Percentiles rank a stretch among this genome's conserved stretches.
Evolutionary conservation across 2,329 filamentous ascomycete genomes (phyloP).

Genomic region (Arachnomyces sp.): DNA sequence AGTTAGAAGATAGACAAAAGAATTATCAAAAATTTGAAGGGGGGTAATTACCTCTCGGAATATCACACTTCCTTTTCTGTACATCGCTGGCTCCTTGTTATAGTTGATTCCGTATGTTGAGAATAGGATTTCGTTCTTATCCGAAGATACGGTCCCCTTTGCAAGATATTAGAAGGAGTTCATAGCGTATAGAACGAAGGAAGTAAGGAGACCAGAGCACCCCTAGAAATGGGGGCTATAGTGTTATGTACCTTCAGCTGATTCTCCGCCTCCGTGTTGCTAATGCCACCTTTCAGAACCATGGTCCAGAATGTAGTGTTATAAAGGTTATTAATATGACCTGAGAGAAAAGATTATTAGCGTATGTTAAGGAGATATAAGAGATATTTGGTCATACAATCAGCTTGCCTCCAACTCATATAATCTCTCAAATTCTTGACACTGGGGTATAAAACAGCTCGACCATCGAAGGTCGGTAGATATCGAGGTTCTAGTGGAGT

Average conservation of each 20-base stretch:
- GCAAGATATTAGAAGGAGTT: background rate
- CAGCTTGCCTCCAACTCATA: slow-evolving; percentile 92
- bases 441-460: slow-evolving; percentile 82
- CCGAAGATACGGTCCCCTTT: slow-evolving; percentile 70
- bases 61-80: slow-evolving; percentile 84
- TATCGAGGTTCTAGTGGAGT: slow-evolving; percentile 57
- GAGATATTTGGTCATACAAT: slow-evolving; percentile 56
- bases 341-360: slow-evolving; percentile 34
- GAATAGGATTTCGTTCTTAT: slow-evolving; percentile 96
- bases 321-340: slow-evolving; percentile 97
- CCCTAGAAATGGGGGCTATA: background rate
- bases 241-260: slow-evolving; percentile 56
- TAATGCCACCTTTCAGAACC: slow-evolving; percentile 68
- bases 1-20: background rate
- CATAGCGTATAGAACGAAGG: background rate
- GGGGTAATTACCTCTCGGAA: slow-evolving; percentile 61
- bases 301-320: slow-evolving; percentile 95
- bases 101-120: slow-evolving; percentile 88
- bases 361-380: background rate
- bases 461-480: slow-evolving; percentile 83
- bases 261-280: slow-evolving; percentile 69
- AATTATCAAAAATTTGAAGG: background rate
- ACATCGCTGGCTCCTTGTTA: slow-evolving; percentile 90
- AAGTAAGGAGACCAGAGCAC: background rate
- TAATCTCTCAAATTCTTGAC: slow-evolving; percentile 81